These are phyloP conservation scores for Leccinellum luteum DNA, from an alignment of 768 basidiomycete species.

Conservation along the genomic window DNA sequence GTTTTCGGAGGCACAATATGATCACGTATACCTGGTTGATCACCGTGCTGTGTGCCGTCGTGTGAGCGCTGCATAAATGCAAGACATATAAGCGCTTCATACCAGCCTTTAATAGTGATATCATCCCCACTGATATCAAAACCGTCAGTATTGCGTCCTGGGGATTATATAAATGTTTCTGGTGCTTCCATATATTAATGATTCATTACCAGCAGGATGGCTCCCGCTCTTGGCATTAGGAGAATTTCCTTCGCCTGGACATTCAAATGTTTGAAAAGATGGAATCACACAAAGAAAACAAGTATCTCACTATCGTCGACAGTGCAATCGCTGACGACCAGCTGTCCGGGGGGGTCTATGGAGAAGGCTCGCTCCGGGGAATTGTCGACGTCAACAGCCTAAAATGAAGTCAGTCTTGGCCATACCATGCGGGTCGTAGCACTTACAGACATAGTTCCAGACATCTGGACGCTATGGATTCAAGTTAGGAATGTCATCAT, in stretches of 20 bases:
- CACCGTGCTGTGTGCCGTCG: slow-evolving; percentile 12
- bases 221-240: slow-evolving; percentile 53
- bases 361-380: slow-evolving; percentile 36
- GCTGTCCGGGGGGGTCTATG: slow-evolving; percentile 25
- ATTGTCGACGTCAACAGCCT: slow-evolving; percentile 40
- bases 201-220: slow-evolving; percentile 40
- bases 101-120: slow-evolving; percentile 34
- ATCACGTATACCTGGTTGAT: slow-evolving; percentile 23
- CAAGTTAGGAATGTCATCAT: neutral
- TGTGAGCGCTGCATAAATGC: neutral
- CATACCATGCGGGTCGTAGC: neutral
- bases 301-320: slow-evolving; percentile 56
- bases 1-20: neutral
- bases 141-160: slow-evolving; percentile 50
- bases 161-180: neutral
- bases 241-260: slow-evolving; percentile 47
- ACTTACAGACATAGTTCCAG: slow-evolving; percentile 35
- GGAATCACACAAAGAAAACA: neutral
- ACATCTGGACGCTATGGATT: slow-evolving; percentile 35
- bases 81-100: neutral
- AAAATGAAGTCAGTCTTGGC: neutral
- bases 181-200: neutral
- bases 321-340: slow-evolving; percentile 44
- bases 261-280: neutral
- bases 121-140: slow-evolving; percentile 42